Evolutionary conservation across 805 yeast genomes (phyloP), one percentile per base, ranked within the genome.

Genomic region (Candida manassasensis): DNA sequence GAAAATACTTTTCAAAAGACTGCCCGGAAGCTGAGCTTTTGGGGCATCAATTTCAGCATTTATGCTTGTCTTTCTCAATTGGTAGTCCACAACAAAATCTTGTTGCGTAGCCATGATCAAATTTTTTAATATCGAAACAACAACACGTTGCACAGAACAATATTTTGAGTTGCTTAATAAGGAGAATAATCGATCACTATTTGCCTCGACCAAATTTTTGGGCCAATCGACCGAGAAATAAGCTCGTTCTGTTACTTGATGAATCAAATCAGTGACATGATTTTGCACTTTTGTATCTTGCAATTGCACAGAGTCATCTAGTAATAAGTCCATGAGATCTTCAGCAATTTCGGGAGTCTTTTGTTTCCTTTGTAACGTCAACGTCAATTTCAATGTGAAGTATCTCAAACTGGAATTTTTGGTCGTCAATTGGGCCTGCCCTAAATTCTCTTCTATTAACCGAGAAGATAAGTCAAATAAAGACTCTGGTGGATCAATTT

Each of bases 41-140:
- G 3, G 29, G 19, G 39, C 46, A 5, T 37, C 42, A 4, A 42
- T 35, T 10, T 42, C 47, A 8, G 44, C 57, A 3, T 50, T 61
- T 6, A 57, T 42, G 10, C 52, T 57, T n/a, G 71, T 58, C 30
- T 71, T 75, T 19, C 52, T 57, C 34, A 83, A 60, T 38, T 80
- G 81, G 43, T 67, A 73, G 34, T 82, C 87, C 33, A 83, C 69
- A 2, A 80, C 81, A 21, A 70, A 51, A 14, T 73, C 77, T 45
- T 79, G 79, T 47, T 81, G 89, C 19, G 53, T 57, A 11, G 53
- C 54, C 4, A 65, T 51, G 22, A 81, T 69, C 14, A 72, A 31
- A 8, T 42, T 48, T 15, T 54, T 56, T 32, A 81, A 54, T 11
- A 75, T 43, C 1, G 43, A 38, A 3, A 68, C 59, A 4, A 69